A percentile compares a stretch with the other conserved stretches of the same genome.
Conservation (phyloP, 495 filamentous ascomycete genomes). For the Daldinia decipiens region DNA sequence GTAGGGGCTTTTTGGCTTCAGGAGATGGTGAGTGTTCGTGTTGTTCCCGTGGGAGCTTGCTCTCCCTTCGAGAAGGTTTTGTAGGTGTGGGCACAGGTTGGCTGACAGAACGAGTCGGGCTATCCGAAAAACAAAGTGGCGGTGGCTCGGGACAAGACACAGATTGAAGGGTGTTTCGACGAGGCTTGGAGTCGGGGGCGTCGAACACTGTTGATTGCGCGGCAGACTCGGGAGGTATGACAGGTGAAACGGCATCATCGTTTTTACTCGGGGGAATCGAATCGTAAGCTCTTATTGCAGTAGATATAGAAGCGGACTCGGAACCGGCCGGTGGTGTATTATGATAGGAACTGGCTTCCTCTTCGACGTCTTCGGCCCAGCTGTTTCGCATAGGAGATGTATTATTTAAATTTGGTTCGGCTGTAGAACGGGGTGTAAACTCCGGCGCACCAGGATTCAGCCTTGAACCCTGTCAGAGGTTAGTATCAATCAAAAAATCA, state of each 20-base stretch:
- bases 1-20: constrained; percentile 14
- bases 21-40: not conserved
- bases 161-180: constrained; percentile 48
- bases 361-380: constrained; percentile 49
- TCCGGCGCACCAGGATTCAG: constrained; percentile 66
- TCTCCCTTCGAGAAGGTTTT: not conserved
- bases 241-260: constrained; percentile 34
- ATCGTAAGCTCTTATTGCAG: constrained; percentile 31
- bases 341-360: constrained; percentile 25
- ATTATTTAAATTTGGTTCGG: constrained; percentile 25
- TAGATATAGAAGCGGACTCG: constrained; percentile 35
- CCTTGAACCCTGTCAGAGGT: constrained; percentile 58
- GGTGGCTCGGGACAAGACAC: constrained; percentile 45
- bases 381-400: constrained; percentile 40
- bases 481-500: constrained; percentile 56
- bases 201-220: constrained; percentile 20
- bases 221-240: constrained; percentile 23
- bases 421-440: constrained; percentile 61
- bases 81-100: constrained; percentile 42
- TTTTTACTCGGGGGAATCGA: constrained; percentile 20
- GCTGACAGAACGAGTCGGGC: constrained; percentile 45
- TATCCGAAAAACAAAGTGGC: constrained; percentile 31
- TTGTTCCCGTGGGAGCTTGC: constrained; percentile 8
- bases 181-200: constrained; percentile 36
- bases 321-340: constrained; percentile 7